Base-by-base conservation (phyloP, 768 basidiomycete genomes). In the Kwoniella mangroviensis region DNA sequence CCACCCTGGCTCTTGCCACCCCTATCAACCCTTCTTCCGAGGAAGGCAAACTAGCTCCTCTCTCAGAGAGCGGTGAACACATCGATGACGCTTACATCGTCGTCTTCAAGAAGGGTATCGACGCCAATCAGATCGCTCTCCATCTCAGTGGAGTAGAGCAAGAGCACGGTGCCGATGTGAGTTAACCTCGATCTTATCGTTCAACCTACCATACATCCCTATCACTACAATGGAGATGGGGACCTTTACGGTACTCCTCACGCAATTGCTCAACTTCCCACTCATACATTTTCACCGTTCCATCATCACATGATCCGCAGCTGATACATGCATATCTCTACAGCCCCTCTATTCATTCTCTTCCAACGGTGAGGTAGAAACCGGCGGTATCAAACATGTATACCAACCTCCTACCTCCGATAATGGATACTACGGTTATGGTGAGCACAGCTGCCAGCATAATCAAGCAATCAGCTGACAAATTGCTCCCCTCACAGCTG, bases 61-160 rank as follows among this genome's bases (percentile, higher is more conserved):
- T 83, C 2, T 61, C 65, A 52, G 69, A 75, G n/a, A 58, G 52
- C 13, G 80, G 76, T 9, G 73, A 82, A 65, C 65, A 67, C 65
- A 78, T 82, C 67, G 75, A 79, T 12, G 91, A 95, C 86, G 92
- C 92, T n/a, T 98, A 98, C 85, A 93, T 98, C 72, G 88, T 98
- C 82, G 87, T 94, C 81, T 86, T 98, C 73, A 93, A 92, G 87
- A 86, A 89, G 69, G 89, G 88, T 67, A 72, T 90, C 13, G 85
- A 89, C 4, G 77, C 86, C 10, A 82, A 85, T 19, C 84, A 90
- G 51, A 85, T 90, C 81, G 84, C 88, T 83, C 68, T 75, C 54
- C 94, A 96, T 82, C 84, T 94, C 83, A 90, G 90, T 82, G 90
- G 91, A 84, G 84, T 97, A 62, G 85, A 90, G 80, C 83, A 82